Base-by-base conservation (phyloP, 176 grass and related monocot species). In the Saccharum officinarum region DNA sequence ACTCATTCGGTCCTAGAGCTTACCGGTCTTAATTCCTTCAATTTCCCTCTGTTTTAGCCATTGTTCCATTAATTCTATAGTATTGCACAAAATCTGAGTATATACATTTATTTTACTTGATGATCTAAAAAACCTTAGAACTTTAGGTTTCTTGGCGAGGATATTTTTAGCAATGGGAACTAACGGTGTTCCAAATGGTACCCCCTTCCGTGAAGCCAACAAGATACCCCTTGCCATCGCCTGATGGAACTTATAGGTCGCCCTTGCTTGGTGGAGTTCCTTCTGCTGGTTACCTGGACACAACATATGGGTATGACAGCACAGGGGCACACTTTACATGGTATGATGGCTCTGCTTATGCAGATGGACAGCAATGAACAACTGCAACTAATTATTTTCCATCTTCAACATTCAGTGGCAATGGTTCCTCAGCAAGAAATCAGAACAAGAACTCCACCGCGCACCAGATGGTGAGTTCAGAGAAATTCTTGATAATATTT, bases 301-400 rank as follows among this genome's bases (percentile, higher is more conserved):
- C 83, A n/a, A 67, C 79, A 20, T 90, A 86, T 78, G 88, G 83
- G 66, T 90, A 34, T 34, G 33, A 90, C 83, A 90, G 36, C 73
- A 90, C 88, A 71, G 88, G 79, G 72, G 67, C 84, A 57, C 88
- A 82, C 67, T 88, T 82, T 82, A 85, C 88, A 57, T 97, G 92
- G 90, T 94, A 80, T 46, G 92, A 34, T 34, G 78, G 85, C 66
- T 80, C 95, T 54, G 84, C 90, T 67, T 97, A 94, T 81, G 80
- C 92, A 26, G 94, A 89, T 81, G 85, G 87, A 23, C 92, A 88
- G 11, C 92, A 91, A 73, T 87, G 82, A 83, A 75, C 90, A 82
- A 79, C 80, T 80, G 50, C 84, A 67, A 33, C 85, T 17, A 90
- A 79, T 88, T 40, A 90, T 37, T 78, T 88, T 11, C 70, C 79